Base-by-base conservation (phyloP, 257 asterid genomes). In the Misopates orontium region DNA sequence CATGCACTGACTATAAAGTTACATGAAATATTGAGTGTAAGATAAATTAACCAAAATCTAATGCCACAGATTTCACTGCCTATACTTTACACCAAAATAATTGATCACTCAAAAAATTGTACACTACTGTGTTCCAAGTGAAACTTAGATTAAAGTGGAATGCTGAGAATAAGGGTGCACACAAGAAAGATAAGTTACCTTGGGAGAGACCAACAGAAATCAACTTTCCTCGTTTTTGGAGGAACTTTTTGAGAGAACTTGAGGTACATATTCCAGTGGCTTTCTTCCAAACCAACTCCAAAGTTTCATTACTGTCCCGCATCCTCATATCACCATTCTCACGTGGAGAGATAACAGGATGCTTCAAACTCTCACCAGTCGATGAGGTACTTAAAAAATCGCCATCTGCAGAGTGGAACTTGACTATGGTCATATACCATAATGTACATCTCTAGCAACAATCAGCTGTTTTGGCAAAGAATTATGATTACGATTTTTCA, bases 311-410 rank as follows among this genome's bases (percentile, higher is more conserved):
- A 60, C 71, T 75, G 60, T 80, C 80, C 60, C 28, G 80, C 50
- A 49, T 61, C 73, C 63, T 66, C 68, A 28, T 75, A 44, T 14
- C 81, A 21, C 47, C 72, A 64, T 73, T 73, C 32, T 78, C 84
- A 64, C 84, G 79, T 36, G 81, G 60, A 58, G 83, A 76, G 20
- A 76, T 51, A 47, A 79, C 69, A 25, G 73, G 80, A 71, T 69
- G 83, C 77, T 84, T 91, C 74, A 88, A 73, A 64, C 89, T 88
- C 79, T 86, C 96, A 14, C 89, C 68, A 5, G 90, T 84, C 19
- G 95, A 88, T 0, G 90, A 82, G 16, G 89, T 78, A 76, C 95
- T 84, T 75, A 65, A 82, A 67, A 77, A 74, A 57, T 86, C 91
- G 62, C 87, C 82, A 69, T 85, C 97, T 85, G 78, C 72, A 71